Conservation (phyloP, 768 basidiomycete genomes). For the Podaxis carcinomalis region DNA sequence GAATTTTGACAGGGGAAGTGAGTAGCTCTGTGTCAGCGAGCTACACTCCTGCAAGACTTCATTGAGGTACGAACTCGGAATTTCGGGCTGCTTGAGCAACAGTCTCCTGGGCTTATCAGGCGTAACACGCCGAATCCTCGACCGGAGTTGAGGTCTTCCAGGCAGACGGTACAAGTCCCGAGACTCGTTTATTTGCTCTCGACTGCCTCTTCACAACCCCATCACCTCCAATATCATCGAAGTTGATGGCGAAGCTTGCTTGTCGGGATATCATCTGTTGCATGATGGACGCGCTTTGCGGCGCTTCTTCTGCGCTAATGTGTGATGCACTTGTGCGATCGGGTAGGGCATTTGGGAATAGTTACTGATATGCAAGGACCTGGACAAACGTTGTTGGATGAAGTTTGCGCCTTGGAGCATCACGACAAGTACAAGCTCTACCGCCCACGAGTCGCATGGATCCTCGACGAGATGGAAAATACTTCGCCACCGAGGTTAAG, state of each 20-base stretch:
- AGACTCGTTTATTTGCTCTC: conserved; percentile 45
- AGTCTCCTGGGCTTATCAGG: conserved; percentile 85
- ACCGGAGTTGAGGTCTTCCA: conserved; percentile 77
- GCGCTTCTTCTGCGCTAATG: conserved; percentile 61
- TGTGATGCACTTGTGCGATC: conserved; percentile 27
- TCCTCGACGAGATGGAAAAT: too few relatives aligned
- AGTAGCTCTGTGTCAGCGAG: conserved; percentile 51
- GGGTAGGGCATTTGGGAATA: too few relatives aligned
- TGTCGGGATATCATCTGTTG: conserved; percentile 93
- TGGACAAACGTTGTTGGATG: too few relatives aligned
- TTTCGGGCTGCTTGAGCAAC: conserved; percentile 73
- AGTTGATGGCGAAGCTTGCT: conserved; percentile 75
- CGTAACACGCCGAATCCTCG: conserved; percentile 83
- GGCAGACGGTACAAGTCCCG: conserved; percentile 97
- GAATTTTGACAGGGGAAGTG: conserved; percentile 32
- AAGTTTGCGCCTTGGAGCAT: too few relatives aligned
- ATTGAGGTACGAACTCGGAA: conserved; percentile 58
- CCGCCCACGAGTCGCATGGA: too few relatives aligned
- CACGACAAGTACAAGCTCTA: too few relatives aligned
- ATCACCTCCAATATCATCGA: conserved; percentile 67
- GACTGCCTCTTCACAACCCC: conserved; percentile 53
- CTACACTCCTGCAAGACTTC: conserved; percentile 62
- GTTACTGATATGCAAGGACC: too few relatives aligned
- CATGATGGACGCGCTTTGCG: conserved; percentile 92
- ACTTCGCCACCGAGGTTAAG: too few relatives aligned